Conservation (phyloP, 2,329 filamentous ascomycete genomes). For the Ophiostoma sp. region DNA sequence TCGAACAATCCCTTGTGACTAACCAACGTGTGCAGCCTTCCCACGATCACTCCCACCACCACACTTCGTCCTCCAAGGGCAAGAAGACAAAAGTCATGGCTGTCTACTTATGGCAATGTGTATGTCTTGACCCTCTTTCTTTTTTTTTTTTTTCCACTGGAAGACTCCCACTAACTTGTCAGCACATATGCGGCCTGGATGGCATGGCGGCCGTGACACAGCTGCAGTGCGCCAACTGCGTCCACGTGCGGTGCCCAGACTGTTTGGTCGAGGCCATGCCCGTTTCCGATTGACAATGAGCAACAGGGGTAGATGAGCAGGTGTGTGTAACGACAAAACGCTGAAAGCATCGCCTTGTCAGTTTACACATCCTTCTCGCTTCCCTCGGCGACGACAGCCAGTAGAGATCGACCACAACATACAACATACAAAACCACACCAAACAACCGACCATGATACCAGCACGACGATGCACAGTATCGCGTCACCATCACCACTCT, state of each 20-base stretch:
- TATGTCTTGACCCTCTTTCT: not conserved
- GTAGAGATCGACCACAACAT: not conserved
- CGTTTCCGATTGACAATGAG: slow-evolving; percentile 11
- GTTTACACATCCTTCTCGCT: not conserved
- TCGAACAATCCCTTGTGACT: not conserved
- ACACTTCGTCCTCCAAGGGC: not conserved
- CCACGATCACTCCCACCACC: slow-evolving; percentile 10
- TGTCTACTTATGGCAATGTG: slow-evolving; percentile 26
- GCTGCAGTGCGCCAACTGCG: slow-evolving; percentile 28
- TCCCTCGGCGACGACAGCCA: slow-evolving; percentile 16
- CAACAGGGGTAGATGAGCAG: not conserved
- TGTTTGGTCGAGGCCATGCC: slow-evolving; percentile 22
- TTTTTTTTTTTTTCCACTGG: not conserved
- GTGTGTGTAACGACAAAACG: not conserved
- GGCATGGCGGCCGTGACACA: slow-evolving; percentile 28
- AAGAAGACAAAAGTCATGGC: not conserved
- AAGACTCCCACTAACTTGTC: not conserved
- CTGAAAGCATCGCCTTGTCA: not conserved
- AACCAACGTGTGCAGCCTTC: slow-evolving; percentile 12
- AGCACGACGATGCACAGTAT: too few species aligned
- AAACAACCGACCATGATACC: not conserved
- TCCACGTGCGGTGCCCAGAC: slow-evolving; percentile 29
- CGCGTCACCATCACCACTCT: not conserved
- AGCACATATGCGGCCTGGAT: slow-evolving; percentile 29
- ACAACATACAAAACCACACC: not conserved